phyloP scores from a whole-genome alignment of 1,284 basidiomycete genomes.

The Leccinum colubrinum region DNA sequence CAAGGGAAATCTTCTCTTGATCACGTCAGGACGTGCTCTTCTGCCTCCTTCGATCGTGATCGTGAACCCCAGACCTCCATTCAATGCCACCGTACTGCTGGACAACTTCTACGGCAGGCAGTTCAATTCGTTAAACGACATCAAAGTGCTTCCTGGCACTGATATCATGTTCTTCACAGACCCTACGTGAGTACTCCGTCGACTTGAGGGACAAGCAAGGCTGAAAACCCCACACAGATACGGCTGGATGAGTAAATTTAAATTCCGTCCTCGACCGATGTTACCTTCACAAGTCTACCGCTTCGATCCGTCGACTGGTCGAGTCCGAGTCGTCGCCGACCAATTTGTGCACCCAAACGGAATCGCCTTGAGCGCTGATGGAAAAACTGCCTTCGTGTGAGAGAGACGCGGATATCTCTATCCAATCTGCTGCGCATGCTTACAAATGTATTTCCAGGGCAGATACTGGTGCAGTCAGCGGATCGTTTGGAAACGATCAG shows the following conservation, averaged over 20 bases:
- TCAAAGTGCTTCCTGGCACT: conserved; percentile 68
- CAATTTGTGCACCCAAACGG: conserved; percentile 64
- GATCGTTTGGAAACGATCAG: conserved; percentile 51
- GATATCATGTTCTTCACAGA: conserved; percentile 70
- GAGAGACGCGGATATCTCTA: conserved; percentile 26
- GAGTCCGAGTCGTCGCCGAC: conserved; percentile 70
- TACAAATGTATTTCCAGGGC: conserved; percentile 36
- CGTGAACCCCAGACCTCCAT: conserved; percentile 62
- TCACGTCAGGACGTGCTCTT: conserved; percentile 65
- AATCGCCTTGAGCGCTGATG: conserved; percentile 67
- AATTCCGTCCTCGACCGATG: conserved; percentile 49
- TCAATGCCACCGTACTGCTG: conserved; percentile 60
- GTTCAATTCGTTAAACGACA: conserved; percentile 81
- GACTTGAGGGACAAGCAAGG: too few species aligned
- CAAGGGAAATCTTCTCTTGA: conserved; percentile 58
- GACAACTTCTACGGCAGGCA: conserved; percentile 77
- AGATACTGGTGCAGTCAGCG: conserved; percentile 48
- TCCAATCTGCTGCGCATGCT: neutral
- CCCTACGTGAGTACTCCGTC: conserved; percentile 43
- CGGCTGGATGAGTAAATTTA: conserved; percentile 61
- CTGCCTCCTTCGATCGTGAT: conserved; percentile 62
- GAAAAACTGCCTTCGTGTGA: conserved; percentile 68
- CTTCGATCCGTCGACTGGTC: conserved; percentile 61
- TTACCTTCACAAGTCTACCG: conserved; percentile 75
- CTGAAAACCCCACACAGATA: conserved; percentile 42